Conservation (phyloP, 1,139 yeast species). For the Geotrichum aggregatum region DNA sequence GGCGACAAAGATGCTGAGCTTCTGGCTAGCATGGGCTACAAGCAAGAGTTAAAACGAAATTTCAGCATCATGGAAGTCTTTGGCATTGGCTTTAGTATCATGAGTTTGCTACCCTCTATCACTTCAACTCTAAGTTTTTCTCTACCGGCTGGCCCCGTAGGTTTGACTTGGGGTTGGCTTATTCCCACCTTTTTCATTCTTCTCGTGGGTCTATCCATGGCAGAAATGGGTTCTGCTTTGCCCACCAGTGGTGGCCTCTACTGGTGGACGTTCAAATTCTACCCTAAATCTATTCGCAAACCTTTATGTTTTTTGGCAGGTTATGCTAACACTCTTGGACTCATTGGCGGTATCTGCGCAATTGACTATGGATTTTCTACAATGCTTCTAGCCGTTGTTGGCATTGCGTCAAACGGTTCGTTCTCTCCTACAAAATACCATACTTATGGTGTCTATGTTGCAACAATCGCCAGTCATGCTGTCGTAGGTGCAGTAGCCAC, state of each 20-base stretch:
- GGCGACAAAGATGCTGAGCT: constrained; percentile 31
- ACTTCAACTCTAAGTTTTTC: constrained; percentile 39
- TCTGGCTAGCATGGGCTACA: constrained; percentile 53
- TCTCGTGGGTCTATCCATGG: constrained; percentile 51
- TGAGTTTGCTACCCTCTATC: constrained; percentile 47
- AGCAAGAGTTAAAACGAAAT: constrained; percentile 61
- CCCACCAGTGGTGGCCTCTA: constrained; percentile 52
- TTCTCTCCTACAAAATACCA: constrained; percentile 47
- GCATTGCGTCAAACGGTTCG: constrained; percentile 46
- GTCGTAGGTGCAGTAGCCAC: constrained; percentile 50
- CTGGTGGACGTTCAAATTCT: constrained; percentile 52
- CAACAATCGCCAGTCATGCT: constrained; percentile 44
- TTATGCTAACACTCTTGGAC: constrained; percentile 35
- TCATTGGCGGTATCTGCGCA: constrained; percentile 54
- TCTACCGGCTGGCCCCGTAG: constrained; percentile 53
- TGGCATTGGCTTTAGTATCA: constrained; percentile 51
- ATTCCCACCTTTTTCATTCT: constrained; percentile 47
- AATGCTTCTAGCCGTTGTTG: constrained; percentile 54
- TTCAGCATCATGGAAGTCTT: constrained; percentile 57
- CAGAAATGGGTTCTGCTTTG: constrained; percentile 55
- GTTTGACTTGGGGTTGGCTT: constrained; percentile 40
- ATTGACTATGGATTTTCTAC: constrained; percentile 57
- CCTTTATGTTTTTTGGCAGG: constrained; percentile 53
- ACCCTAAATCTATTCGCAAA: constrained; percentile 45
- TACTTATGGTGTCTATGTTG: constrained; percentile 55